A percentile compares a stretch with the other conserved stretches of the same genome.
Evolutionary conservation across 257 asterid species (phyloP).

Genomic region (Fraxinus excelsior): DNA sequence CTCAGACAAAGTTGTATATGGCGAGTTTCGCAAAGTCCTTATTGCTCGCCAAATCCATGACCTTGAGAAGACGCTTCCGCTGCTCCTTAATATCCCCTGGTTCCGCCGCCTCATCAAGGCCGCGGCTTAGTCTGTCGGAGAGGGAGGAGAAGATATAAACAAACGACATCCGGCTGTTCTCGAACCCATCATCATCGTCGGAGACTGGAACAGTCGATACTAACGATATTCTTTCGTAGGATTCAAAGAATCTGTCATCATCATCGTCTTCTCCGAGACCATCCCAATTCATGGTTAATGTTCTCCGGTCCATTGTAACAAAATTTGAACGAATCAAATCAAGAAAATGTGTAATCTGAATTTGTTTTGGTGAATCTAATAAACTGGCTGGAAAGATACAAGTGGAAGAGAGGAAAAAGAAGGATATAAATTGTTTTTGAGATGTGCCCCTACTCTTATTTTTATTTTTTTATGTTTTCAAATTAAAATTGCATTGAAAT

Average conservation of each 20-base stretch:
- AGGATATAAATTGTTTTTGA: slow-evolving; percentile 23
- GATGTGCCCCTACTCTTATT: no score
- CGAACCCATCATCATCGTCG: slow-evolving; percentile 57
- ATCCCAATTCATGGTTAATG: slow-evolving; percentile 88
- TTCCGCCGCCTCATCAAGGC: slow-evolving; percentile 60
- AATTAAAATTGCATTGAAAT: no score
- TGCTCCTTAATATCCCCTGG: slow-evolving; percentile 87
- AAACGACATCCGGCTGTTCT: slow-evolving; percentile 77
- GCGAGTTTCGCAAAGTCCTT: slow-evolving; percentile 59
- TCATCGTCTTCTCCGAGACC: slow-evolving; percentile 58
- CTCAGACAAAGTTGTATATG: slow-evolving; percentile 44
- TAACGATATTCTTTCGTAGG: slow-evolving; percentile 49
- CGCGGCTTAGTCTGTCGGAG: slow-evolving; percentile 28
- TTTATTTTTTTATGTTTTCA: no score
- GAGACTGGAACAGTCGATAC: slow-evolving; percentile 43
- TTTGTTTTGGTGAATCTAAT: slow-evolving; percentile 26
- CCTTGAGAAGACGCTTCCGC: slow-evolving; percentile 76
- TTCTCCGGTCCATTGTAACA: slow-evolving; percentile 71
- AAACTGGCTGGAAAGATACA: slow-evolving; percentile 33
- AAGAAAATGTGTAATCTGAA: slow-evolving; percentile 1
- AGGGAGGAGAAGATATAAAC: slow-evolving; percentile 52
- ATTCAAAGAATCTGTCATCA: slow-evolving; percentile 78
- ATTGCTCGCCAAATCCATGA: slow-evolving; percentile 82
- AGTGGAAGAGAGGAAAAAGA: slow-evolving; percentile 67
- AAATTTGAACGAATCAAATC: slow-evolving; percentile 14